A percentile compares a stretch with the other conserved stretches of the same genome.
These are phyloP conservation scores for Salpingoeca rosetta DNA, from an alignment of 78 protist species.

Conservation along the genomic window DNA sequence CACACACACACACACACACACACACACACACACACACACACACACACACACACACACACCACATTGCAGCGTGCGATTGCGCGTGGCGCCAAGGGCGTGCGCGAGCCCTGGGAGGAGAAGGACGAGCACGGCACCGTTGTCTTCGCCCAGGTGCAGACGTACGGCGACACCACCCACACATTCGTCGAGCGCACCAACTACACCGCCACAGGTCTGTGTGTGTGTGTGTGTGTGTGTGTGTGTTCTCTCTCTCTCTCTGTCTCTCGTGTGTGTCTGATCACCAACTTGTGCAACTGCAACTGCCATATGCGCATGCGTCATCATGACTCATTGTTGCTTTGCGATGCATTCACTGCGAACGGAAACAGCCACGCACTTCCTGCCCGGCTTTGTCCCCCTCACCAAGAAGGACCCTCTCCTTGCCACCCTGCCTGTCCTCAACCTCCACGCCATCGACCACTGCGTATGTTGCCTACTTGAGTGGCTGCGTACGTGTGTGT, in stretches of 20 bases:
- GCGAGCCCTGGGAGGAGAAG: conserved; percentile 49
- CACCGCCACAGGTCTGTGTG: conserved; percentile 42
- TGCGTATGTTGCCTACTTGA: no score
- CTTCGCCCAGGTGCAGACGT: conserved; percentile 69
- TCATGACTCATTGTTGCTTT: no score
- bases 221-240: no score
- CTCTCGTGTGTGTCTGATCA: no score
- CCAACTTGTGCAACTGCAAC: no score
- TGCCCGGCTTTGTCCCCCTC: conserved; percentile 56
- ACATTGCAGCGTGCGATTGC: conserved; percentile 41
- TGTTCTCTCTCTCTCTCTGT: no score
- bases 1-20: no score
- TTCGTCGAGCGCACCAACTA: conserved; percentile 62
- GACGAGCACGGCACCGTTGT: conserved; percentile 73
- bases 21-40: no score
- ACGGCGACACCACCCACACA: conserved; percentile 76
- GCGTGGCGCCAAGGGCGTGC: conserved; percentile 64
- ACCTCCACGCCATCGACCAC: conserved; percentile 56
- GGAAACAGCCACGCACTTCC: conserved; percentile 8
- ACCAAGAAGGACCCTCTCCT: conserved; percentile 36
- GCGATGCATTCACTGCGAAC: no score
- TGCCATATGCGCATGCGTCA: no score
- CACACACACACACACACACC: no score
- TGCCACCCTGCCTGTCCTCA: background rate
- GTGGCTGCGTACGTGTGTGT: background rate